A percentile compares a stretch with the other conserved stretches of the same genome.
phyloP scores from a whole-genome alignment of 1,284 basidiomycete genomes.

The Irpex lacteus region DNA sequence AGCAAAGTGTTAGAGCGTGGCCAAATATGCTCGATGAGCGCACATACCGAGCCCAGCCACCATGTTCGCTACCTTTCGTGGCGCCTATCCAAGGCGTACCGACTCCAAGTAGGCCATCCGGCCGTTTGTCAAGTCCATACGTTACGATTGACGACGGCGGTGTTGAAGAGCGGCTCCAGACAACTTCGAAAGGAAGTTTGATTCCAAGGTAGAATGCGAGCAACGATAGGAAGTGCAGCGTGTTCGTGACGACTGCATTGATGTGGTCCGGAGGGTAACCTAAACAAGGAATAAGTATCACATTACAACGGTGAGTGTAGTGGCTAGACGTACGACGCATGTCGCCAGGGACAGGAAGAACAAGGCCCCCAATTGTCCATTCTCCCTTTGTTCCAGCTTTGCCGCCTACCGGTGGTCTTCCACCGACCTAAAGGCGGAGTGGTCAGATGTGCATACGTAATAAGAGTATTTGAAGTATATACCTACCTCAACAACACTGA shows the following conservation, averaged over 20 bases:
- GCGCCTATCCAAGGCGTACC: slow-evolving; percentile 74
- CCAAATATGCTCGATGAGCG: background rate
- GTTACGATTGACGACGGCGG: slow-evolving; percentile 15
- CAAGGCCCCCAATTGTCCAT: slow-evolving; percentile 76
- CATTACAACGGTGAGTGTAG: background rate
- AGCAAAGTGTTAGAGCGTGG: slow-evolving; percentile 6
- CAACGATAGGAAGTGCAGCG: slow-evolving; percentile 72
- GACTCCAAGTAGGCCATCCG: slow-evolving; percentile 51
- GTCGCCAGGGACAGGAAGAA: slow-evolving; percentile 77
- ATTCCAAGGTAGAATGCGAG: slow-evolving; percentile 83
- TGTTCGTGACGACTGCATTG: slow-evolving; percentile 79
- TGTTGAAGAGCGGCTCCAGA: slow-evolving; percentile 46
- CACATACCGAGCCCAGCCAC: slow-evolving; percentile 71
- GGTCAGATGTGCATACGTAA: background rate
- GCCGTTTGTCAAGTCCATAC: slow-evolving; percentile 9
- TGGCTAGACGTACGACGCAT: slow-evolving; percentile 52
- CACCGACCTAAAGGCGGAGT: slow-evolving; percentile 45
- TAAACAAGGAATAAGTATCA: slow-evolving; percentile 23
- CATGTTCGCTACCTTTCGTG: slow-evolving; percentile 56
- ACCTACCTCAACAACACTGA: slow-evolving; percentile 68
- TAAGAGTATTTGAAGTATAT: slow-evolving; percentile 59
- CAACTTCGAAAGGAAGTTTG: slow-evolving; percentile 74
- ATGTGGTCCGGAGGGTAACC: slow-evolving; percentile 81
- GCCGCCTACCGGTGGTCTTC: slow-evolving; percentile 66
- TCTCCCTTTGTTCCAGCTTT: slow-evolving; percentile 75